These are phyloP conservation scores for Cyclotella atomus DNA, from an alignment of 108 stramenopile species.

Conservation along the genomic window DNA sequence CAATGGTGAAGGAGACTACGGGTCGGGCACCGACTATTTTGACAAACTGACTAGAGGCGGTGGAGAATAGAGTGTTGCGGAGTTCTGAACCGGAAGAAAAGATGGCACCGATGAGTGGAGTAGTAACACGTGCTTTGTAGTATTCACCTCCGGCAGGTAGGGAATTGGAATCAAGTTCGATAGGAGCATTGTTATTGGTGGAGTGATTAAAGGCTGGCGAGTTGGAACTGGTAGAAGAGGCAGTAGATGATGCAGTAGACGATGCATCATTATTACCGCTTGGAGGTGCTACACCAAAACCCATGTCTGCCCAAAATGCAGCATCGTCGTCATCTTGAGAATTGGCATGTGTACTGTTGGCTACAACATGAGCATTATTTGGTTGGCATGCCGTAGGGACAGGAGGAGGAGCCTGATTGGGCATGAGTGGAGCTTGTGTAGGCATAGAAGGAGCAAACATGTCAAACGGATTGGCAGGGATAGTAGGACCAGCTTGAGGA, in stretches of 20 bases:
- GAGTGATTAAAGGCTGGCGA: background rate
- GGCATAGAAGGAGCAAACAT: slow-evolving; percentile 32
- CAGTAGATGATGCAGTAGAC: slow-evolving; percentile 4
- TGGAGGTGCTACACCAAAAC: background rate
- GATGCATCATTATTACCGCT: slow-evolving; percentile 11
- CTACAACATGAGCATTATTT: too few relatives aligned
- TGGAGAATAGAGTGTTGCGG: slow-evolving; percentile 19
- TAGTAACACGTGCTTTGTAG: slow-evolving; percentile 39
- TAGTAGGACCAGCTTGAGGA: background rate
- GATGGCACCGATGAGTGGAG: slow-evolving; percentile 38
- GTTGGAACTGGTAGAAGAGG: background rate
- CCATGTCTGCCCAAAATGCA: background rate
- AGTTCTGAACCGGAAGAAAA: slow-evolving; percentile 40
- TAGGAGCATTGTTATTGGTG: slow-evolving; percentile 9
- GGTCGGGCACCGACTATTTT: slow-evolving; percentile 35
- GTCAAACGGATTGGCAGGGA: slow-evolving; percentile 33
- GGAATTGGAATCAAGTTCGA: slow-evolving; percentile 28
- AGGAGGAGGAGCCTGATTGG: slow-evolving; percentile 3
- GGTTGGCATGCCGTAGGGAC: background rate
- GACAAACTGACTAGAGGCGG: slow-evolving; percentile 17
- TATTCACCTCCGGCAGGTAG: slow-evolving; percentile 43
- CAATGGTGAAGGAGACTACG: slow-evolving; percentile 28
- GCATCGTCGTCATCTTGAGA: background rate
- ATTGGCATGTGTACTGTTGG: background rate
- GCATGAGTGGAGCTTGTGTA: slow-evolving; percentile 13